These are phyloP conservation scores for Saccharomyces eubayanus DNA, from an alignment of 805 yeast genomes.

Conservation along the genomic window DNA sequence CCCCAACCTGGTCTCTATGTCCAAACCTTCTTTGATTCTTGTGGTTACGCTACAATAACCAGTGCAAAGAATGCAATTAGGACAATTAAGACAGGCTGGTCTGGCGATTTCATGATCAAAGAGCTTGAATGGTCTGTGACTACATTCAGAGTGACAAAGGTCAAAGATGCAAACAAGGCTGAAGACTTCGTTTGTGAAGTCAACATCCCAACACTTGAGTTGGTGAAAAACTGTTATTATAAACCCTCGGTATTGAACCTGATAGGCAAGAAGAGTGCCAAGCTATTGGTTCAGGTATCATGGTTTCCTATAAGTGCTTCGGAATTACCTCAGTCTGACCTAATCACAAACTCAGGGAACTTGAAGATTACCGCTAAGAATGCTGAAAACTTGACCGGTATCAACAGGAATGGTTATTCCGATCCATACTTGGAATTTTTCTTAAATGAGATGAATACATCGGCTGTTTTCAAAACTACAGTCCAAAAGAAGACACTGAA, in stretches of 20 bases:
- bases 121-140: slow-evolving; percentile 66
- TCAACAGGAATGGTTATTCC: slow-evolving; percentile 78
- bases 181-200: slow-evolving; percentile 50
- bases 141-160: slow-evolving; percentile 49
- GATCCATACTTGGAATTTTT: slow-evolving; percentile 74
- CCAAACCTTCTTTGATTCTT: slow-evolving; percentile 66
- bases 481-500: slow-evolving; percentile 72
- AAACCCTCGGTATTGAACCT: slow-evolving; percentile 47
- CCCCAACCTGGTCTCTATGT: slow-evolving; percentile 49
- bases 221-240: slow-evolving; percentile 51
- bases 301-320: slow-evolving; percentile 64
- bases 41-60: slow-evolving; percentile 50
- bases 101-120: slow-evolving; percentile 60
- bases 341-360: slow-evolving; percentile 62
- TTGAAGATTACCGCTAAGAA: slow-evolving; percentile 47
- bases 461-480: slow-evolving; percentile 57
- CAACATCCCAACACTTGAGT: slow-evolving; percentile 51
- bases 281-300: slow-evolving; percentile 48
- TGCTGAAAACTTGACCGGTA: slow-evolving; percentile 62
- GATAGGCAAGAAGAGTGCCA: slow-evolving; percentile 41
- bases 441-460: slow-evolving; percentile 48
- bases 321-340: slow-evolving; percentile 59
- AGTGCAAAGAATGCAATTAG: slow-evolving; percentile 38
- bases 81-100: slow-evolving; percentile 32
- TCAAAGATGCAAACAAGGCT: slow-evolving; percentile 42